phyloP scores from a whole-genome alignment of 1,139 yeast genomes.

The Protomyces lactucae-debilis region DNA sequence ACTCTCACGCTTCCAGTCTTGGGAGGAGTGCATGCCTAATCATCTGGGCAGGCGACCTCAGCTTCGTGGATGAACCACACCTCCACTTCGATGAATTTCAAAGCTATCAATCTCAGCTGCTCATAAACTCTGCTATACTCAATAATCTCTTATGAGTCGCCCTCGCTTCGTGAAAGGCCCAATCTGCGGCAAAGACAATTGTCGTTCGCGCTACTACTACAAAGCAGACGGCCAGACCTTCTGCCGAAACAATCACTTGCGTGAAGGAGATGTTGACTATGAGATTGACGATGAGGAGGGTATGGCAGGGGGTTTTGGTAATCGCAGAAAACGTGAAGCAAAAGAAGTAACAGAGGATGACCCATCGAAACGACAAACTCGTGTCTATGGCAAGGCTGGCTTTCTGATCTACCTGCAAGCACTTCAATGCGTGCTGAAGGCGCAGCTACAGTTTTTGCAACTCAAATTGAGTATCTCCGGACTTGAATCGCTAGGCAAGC shows the following conservation, averaged over 20 bases:
- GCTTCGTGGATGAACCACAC: too few species aligned
- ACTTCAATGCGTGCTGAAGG: constrained; percentile 9
- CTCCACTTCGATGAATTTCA: too few species aligned
- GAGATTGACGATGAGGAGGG: constrained; percentile 22
- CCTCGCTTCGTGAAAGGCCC: constrained; percentile 52
- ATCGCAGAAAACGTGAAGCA: constrained; percentile 2
- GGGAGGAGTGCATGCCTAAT: too few species aligned
- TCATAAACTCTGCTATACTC: too few species aligned
- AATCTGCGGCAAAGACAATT: constrained; percentile 82
- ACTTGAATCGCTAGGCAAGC: constrained; percentile 3
- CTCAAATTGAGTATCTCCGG: neutral
- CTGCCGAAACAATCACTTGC: constrained; percentile 80
- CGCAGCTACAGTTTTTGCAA: constrained; percentile 8
- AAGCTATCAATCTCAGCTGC: too few species aligned
- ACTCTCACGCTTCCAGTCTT: too few species aligned
- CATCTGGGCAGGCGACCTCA: too few species aligned
- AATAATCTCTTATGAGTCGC: neutral
- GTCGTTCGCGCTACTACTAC: constrained; percentile 72
- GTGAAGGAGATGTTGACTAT: constrained; percentile 24
- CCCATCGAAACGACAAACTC: neutral
- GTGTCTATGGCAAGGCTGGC: constrained; percentile 12
- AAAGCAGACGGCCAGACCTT: constrained; percentile 68
- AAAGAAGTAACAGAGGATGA: neutral
- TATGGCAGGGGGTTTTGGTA: constrained; percentile 15
- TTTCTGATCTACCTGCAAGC: constrained; percentile 18